A percentile compares a stretch with the other conserved stretches of the same genome.
These are phyloP conservation scores for Monosporozyma servazzii DNA, from an alignment of 805 yeast species.

Conservation along the genomic window DNA sequence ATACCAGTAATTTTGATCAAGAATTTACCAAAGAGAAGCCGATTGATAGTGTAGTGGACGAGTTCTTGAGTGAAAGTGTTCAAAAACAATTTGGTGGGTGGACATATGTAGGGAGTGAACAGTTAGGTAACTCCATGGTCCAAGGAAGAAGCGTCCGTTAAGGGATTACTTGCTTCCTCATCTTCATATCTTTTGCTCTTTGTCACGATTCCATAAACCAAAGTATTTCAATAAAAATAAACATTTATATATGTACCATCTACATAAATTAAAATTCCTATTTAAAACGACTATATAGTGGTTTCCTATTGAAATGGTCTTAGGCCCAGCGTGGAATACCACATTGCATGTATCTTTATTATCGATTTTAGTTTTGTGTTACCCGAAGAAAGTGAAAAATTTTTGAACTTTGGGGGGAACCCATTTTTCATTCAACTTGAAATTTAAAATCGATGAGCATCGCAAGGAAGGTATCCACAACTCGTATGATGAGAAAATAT, in stretches of 20 bases:
- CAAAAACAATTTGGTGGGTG: constrained; percentile 98
- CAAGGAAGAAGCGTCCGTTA: constrained; percentile 27
- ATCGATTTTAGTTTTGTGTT: not conserved
- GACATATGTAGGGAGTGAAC: constrained; percentile 79
- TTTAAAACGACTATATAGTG: too few species aligned
- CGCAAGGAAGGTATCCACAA: not conserved
- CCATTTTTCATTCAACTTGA: not conserved
- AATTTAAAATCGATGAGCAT: constrained; percentile 2
- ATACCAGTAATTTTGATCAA: constrained; percentile 87
- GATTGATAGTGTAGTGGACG: constrained; percentile 90
- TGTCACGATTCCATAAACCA: not conserved
- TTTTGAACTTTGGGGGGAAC: constrained; percentile 2
- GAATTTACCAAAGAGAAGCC: constrained; percentile 91
- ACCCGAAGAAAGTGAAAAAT: constrained; percentile 4
- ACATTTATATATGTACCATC: not conserved
- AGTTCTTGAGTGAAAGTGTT: constrained; percentile 84
- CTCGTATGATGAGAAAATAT: not conserved
- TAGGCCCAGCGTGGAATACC: too few species aligned
- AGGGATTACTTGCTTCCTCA: not conserved
- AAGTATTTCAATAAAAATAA: not conserved
- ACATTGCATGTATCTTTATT: not conserved
- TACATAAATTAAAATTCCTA: not conserved
- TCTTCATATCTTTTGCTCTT: not conserved
- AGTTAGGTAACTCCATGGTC: constrained; percentile 31
- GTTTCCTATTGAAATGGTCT: not conserved